Percentiles rank a stretch among this genome's conserved stretches.
Evolutionary conservation across 768 basidiomycete species (phyloP).

Genomic region (Porpolomopsis calyptriformis): DNA sequence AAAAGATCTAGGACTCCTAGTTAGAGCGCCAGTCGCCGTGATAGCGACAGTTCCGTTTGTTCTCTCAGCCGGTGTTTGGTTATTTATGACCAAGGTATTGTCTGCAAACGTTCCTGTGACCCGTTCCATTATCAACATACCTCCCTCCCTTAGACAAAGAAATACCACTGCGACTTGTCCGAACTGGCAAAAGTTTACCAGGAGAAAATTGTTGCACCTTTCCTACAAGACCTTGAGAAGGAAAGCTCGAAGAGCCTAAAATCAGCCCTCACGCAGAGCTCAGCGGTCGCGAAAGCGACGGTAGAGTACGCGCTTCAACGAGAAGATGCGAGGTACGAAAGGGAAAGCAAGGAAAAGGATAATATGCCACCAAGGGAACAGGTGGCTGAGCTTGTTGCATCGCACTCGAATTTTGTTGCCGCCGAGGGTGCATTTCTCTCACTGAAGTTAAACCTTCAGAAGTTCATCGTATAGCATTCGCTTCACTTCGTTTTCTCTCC

Average conservation of each 20-base stretch:
- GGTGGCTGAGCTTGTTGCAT: neutral
- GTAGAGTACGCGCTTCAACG: neutral
- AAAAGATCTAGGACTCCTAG: neutral
- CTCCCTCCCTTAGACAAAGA: neutral
- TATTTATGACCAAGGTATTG: neutral
- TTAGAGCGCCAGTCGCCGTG: neutral
- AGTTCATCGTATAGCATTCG: no score
- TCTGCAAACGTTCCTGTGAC: no score
- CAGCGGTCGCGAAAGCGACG: neutral
- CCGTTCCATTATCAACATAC: neutral
- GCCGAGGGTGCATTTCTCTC: neutral
- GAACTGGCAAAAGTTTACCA: neutral
- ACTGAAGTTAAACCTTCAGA: neutral
- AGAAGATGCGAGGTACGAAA: constrained; percentile 1
- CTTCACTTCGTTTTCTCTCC: no score
- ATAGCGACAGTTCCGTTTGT: neutral
- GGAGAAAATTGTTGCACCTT: neutral
- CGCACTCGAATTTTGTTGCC: neutral
- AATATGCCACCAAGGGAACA: neutral
- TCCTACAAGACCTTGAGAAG: neutral
- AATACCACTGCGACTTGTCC: neutral
- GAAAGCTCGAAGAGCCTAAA: neutral
- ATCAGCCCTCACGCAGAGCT: neutral
- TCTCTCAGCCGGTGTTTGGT: neutral
- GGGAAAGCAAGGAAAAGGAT: neutral